phyloP scores from a whole-genome alignment of 2,329 filamentous ascomycete species.

The Graphilbum sp. region DNA sequence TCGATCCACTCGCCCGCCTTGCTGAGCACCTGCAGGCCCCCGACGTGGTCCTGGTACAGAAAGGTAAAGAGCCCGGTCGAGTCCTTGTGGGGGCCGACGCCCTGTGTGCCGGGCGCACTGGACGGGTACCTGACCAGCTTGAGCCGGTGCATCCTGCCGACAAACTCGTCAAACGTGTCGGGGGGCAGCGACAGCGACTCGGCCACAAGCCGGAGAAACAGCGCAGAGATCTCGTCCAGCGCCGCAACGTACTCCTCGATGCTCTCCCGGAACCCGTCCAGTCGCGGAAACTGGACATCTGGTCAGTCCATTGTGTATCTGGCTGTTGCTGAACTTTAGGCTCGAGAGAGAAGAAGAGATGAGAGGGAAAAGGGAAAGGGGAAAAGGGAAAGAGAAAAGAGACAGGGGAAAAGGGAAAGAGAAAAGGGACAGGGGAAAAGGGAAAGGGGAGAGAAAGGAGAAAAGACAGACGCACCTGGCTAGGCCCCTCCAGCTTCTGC shows the following conservation, averaged over 20 bases:
- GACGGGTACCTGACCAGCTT: constrained; percentile 39
- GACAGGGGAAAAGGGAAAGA: not conserved
- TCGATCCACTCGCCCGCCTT: constrained; percentile 31
- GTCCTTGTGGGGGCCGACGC: constrained; percentile 46
- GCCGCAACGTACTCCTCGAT: constrained; percentile 33
- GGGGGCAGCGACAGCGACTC: constrained; percentile 33
- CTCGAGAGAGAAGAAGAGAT: too few relatives aligned
- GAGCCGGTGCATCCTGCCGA: constrained; percentile 40
- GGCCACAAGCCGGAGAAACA: constrained; percentile 38
- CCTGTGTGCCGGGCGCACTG: constrained; percentile 20
- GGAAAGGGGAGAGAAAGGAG: not conserved
- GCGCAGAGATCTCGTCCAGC: constrained; percentile 30
- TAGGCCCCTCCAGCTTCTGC: constrained; percentile 28
- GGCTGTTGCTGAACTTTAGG: too few relatives aligned
- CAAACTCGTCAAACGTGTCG: constrained; percentile 33
- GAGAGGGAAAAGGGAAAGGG: too few relatives aligned
- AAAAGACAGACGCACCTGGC: constrained; percentile 14
- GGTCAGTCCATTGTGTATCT: too few relatives aligned
- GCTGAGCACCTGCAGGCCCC: constrained; percentile 36
- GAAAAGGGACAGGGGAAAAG: not conserved
- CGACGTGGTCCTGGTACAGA: constrained; percentile 37
- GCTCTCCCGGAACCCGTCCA: constrained; percentile 15
- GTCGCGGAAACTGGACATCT: constrained; percentile 14
- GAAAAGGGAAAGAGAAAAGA: too few relatives aligned
- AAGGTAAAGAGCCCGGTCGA: constrained; percentile 49